Evolutionary conservation across 1,284 basidiomycete genomes (phyloP).

Genomic region (Singerocomus inundabilis): DNA sequence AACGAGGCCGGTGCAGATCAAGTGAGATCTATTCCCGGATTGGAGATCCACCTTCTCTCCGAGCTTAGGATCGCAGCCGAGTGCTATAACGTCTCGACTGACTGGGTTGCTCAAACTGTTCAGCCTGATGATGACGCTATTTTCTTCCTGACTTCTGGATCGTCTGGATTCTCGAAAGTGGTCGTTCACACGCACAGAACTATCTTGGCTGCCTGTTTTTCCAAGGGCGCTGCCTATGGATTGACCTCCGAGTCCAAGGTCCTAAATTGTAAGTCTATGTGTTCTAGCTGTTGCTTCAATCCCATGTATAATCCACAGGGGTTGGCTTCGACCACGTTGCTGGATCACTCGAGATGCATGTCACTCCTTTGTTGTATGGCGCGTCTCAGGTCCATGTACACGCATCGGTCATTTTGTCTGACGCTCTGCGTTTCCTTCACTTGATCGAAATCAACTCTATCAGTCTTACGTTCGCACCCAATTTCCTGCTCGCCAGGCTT

Average conservation of each 20-base stretch:
- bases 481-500: constrained; percentile 42
- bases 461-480: constrained; percentile 37
- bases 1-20: constrained; percentile 26
- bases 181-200: constrained; percentile 35
- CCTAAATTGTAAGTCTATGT: constrained; percentile 22
- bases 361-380: constrained; percentile 26
- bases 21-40: constrained; percentile 17
- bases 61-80: constrained; percentile 16
- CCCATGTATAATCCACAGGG: constrained; percentile 18
- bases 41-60: constrained; percentile 26
- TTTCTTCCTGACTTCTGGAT: constrained; percentile 35
- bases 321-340: constrained; percentile 40
- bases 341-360: constrained; percentile 35
- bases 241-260: constrained; percentile 25
- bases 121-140: constrained; percentile 29
- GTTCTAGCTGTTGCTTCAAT: neutral
- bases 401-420: constrained; percentile 27
- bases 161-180: constrained; percentile 36
- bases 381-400: constrained; percentile 31
- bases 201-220: constrained; percentile 26
- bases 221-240: constrained; percentile 24
- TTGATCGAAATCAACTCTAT: constrained; percentile 29
- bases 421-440: constrained; percentile 22
- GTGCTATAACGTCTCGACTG: constrained; percentile 6
- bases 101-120: constrained; percentile 12